These are phyloP conservation scores for Microdochium bolleyi DNA, from an alignment of 2,329 filamentous ascomycete genomes.

Conservation along the genomic window DNA sequence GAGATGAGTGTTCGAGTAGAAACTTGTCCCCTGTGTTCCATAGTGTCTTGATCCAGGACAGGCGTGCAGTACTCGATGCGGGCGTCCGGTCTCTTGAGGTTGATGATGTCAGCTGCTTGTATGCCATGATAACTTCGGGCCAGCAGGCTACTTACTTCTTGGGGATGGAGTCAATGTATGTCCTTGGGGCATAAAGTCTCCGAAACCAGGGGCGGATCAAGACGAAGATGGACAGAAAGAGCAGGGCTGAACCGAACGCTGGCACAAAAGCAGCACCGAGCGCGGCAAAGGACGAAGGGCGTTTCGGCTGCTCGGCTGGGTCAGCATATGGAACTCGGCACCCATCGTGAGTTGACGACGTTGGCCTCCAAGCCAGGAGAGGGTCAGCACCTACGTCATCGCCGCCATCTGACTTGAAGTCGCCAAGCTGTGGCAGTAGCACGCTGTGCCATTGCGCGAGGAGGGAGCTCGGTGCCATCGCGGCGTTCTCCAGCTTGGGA, in stretches of 20 bases:
- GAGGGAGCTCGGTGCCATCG: background rate
- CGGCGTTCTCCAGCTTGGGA: background rate
- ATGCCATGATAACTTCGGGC: background rate
- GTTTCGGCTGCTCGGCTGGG: background rate
- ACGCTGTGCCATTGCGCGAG: background rate
- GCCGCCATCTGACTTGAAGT: background rate
- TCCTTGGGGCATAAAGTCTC: constrained; percentile 10
- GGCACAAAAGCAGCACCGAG: constrained; percentile 7
- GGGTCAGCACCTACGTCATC: background rate
- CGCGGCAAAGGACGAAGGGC: background rate
- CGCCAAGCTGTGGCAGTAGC: background rate
- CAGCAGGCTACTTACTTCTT: constrained; percentile 6
- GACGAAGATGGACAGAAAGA: constrained; percentile 8
- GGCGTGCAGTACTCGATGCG: constrained; percentile 1
- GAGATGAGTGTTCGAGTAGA: constrained; percentile 75
- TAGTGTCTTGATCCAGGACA: constrained; percentile 50
- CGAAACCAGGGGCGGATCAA: constrained; percentile 8
- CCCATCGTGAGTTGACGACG: background rate
- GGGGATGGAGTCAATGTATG: constrained; percentile 10
- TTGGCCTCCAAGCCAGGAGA: background rate
- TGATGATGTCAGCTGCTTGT: constrained; percentile 4
- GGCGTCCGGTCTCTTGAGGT: constrained; percentile 8
- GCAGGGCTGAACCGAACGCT: constrained; percentile 7
- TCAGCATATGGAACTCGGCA: background rate
- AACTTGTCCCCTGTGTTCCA: constrained; percentile 65